phyloP scores from a whole-genome alignment of 2,329 filamentous ascomycete species.

The Xylariaceae sp. region DNA sequence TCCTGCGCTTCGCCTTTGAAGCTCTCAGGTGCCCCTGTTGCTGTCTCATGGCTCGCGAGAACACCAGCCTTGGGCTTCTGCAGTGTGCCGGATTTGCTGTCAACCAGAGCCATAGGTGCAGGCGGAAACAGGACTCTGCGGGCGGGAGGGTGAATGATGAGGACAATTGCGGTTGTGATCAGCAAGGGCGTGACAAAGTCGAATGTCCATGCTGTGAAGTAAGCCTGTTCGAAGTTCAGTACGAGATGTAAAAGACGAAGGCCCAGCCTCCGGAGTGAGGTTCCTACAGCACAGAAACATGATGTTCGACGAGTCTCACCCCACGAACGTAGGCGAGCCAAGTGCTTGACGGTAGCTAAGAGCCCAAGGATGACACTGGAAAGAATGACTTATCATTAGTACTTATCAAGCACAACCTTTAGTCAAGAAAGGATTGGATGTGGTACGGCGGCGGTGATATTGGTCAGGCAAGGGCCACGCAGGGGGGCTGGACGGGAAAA shows the following conservation, averaged over 20 bases:
- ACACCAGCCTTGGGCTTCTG: conserved; percentile 72
- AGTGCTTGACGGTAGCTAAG: conserved; percentile 54
- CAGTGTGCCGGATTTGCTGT: conserved; percentile 61
- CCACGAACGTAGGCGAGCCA: conserved; percentile 73
- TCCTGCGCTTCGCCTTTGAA: conserved; percentile 79
- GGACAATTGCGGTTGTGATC: conserved; percentile 48
- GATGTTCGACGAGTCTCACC: conserved; percentile 61
- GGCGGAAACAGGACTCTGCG: conserved; percentile 65
- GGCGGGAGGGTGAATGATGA: conserved; percentile 59
- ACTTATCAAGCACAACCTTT: no score
- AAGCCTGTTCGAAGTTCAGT: conserved; percentile 23
- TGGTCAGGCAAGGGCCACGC: no score
- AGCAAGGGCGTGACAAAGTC: conserved; percentile 62
- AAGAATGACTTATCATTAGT: no score
- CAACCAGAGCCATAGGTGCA: conserved; percentile 66
- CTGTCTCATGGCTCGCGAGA: conserved; percentile 66
- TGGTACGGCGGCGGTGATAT: no score
- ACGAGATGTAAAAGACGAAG: not conserved
- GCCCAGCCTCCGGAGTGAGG: not conserved
- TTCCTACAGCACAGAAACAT: conserved; percentile 50
- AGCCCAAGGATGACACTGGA: conserved; percentile 1
- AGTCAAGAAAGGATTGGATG: no score
- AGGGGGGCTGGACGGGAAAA: no score
- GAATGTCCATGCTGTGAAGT: conserved; percentile 60
- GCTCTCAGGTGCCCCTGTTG: conserved; percentile 76